A percentile compares a stretch with the other conserved stretches of the same genome.
Conservation (phyloP, 2,329 filamentous ascomycete genomes). For the Colletotrichum zoysiae region DNA sequence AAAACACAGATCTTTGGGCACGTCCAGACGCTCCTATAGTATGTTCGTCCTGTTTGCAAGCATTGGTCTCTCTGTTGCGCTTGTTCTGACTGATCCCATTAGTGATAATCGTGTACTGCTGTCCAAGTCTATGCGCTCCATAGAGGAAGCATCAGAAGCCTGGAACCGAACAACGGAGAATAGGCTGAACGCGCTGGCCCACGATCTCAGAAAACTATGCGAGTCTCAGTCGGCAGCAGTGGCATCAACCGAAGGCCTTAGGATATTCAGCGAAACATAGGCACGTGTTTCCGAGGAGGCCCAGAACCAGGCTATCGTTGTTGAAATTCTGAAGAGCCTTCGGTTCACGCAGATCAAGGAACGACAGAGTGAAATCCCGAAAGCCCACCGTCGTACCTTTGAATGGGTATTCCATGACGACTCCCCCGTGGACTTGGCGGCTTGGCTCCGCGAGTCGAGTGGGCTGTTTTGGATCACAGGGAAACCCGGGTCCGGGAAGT, state of each 20-base stretch:
- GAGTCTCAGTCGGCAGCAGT: not conserved
- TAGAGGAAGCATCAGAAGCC: not conserved
- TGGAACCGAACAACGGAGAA: conserved; percentile 6
- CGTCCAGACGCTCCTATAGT: not conserved
- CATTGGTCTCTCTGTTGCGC: not conserved
- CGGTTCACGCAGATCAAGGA: conserved; percentile 20
- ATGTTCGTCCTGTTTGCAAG: not conserved
- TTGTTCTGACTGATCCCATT: not conserved
- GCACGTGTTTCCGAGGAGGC: not conserved
- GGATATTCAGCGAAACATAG: not conserved
- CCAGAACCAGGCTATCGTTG: not conserved
- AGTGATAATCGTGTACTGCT: not conserved
- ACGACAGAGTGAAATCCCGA: conserved; percentile 48
- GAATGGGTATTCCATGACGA: conserved; percentile 52
- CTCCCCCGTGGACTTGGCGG: conserved; percentile 41
- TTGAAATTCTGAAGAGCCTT: conserved; percentile 11
- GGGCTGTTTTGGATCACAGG: conserved; percentile 55
- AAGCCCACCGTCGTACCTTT: conserved; percentile 52
- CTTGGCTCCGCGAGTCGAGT: conserved; percentile 47
- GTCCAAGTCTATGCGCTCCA: not conserved
- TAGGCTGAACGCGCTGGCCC: not conserved
- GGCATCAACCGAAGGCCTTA: not conserved
- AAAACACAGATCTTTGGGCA: not conserved
- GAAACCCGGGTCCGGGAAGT: conserved; percentile 61
- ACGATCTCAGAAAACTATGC: not conserved